A percentile compares a stretch with the other conserved stretches of the same genome.
Evolutionary conservation across 192 early-diverging fungal species (phyloP).

Genomic region (Phlyctochytrium planicorne): DNA sequence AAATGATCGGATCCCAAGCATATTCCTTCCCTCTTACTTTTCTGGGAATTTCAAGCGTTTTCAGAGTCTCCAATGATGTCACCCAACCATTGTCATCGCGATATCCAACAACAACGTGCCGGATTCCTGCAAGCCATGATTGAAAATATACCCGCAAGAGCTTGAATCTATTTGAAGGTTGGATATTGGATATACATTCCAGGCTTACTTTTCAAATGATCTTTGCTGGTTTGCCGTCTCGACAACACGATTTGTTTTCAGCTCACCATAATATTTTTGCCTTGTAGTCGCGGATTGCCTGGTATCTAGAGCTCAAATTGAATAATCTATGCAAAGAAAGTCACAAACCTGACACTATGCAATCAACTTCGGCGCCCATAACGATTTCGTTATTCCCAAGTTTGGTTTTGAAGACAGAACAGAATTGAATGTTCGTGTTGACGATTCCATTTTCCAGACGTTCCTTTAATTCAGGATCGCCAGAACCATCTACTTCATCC

Average conservation of each 20-base stretch:
- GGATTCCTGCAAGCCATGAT: slow-evolving; percentile 87
- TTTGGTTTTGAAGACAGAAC: slow-evolving; percentile 77
- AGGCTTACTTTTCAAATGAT: slow-evolving; percentile 70
- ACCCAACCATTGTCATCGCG: slow-evolving; percentile 73
- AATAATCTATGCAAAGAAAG: too few relatives aligned
- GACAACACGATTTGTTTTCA: slow-evolving; percentile 81
- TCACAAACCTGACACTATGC: slow-evolving; percentile 51
- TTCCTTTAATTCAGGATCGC: slow-evolving; percentile 17
- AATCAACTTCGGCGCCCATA: slow-evolving; percentile 94
- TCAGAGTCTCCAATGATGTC: slow-evolving; percentile 55
- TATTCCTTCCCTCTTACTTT: slow-evolving; percentile 59
- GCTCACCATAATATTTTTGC: slow-evolving; percentile 76
- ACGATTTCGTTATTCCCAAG: slow-evolving; percentile 69
- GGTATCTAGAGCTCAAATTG: neutral
- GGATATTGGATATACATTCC: too few relatives aligned
- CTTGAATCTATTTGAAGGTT: slow-evolving; percentile 47
- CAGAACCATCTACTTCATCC: slow-evolving; percentile 39
- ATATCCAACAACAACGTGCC: slow-evolving; percentile 79
- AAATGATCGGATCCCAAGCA: slow-evolving; percentile 3
- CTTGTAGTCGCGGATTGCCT: neutral
- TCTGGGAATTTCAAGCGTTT: slow-evolving; percentile 80
- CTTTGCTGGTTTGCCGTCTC: slow-evolving; percentile 39
- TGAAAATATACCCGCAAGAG: slow-evolving; percentile 92
- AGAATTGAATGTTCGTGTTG: slow-evolving; percentile 87
- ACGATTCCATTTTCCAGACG: slow-evolving; percentile 39